Evolutionary conservation across 768 basidiomycete genomes (phyloP), one percentile per base, ranked within the genome.

Genomic region (Russula sp.): DNA sequence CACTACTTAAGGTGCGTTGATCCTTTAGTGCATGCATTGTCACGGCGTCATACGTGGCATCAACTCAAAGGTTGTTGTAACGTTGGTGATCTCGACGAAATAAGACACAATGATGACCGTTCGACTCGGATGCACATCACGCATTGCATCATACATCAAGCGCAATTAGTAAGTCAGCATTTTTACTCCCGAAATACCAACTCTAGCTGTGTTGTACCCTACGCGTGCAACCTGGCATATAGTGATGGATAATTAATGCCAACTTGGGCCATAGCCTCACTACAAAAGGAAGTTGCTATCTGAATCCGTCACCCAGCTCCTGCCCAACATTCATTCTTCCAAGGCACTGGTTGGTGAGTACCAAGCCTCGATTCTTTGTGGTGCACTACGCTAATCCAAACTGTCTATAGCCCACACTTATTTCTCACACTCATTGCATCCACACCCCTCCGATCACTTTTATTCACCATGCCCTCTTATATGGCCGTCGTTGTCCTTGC

Each of bases 271-370:
- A 14, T 50, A 10, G 10, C 22, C 14, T 16, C 28, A 30, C 28
- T 30, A 30, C 5, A 30, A 30, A 30, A 30, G 2, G 11, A 11
- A 40, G 2, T 54, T 14, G 14, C 52, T 54, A 4, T 34, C 9
- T 18, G 32, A 10, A 53, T 16, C 2, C 13, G 1, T 63, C 57
- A 36, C 50, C 32, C 48, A 57, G 55, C 28, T 55, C 44, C 20
- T 40, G 28, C 57, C 46, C 62, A 20, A 56, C n/a, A 20, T 22
- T 42, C 30, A 30, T 36, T 36, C 36, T 13, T 32, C 40, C 5
- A 9, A 34, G 63, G 44, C 57, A 64, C 63, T 59, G 63, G 63
- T 59, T 59, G 63, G 63, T 64, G 14, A 50, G 62, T 26, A 16
- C 18, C 5, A 6, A 53, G 22, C 26, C 26, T 50, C 9, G 20